Percentiles rank a stretch among this genome's conserved stretches.
Evolutionary conservation across 495 filamentous ascomycete species (phyloP).

Genomic region (Penicillium manginii): DNA sequence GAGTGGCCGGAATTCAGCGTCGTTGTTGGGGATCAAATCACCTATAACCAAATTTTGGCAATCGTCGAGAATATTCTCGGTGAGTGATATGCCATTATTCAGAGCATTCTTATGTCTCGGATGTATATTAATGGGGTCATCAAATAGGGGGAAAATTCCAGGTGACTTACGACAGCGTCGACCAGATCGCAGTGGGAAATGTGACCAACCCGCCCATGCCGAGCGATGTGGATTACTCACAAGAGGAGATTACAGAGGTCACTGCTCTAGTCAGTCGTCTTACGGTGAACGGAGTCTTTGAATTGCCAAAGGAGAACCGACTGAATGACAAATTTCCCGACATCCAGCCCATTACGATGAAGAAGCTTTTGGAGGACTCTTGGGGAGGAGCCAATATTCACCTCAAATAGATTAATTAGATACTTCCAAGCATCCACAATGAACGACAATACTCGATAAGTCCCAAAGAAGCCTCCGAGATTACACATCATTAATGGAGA

Average conservation of each 20-base stretch:
- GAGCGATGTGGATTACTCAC: constrained; percentile 19
- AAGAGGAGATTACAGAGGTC: constrained; percentile 33
- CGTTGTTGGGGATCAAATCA: constrained; percentile 51
- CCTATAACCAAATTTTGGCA: constrained; percentile 49
- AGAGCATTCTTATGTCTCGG: not conserved
- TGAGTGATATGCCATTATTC: constrained; percentile 24
- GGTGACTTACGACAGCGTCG: constrained; percentile 51
- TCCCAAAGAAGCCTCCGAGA: not conserved
- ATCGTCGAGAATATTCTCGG: constrained; percentile 52
- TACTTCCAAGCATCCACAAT: not conserved
- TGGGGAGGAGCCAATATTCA: constrained; percentile 24
- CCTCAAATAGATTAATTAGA: constrained; percentile 1
- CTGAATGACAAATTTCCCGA: constrained; percentile 34
- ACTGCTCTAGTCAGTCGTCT: constrained; percentile 39
- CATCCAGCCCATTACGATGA: constrained; percentile 32
- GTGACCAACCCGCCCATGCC: constrained; percentile 51
- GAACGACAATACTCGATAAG: not conserved
- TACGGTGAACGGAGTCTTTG: constrained; percentile 37
- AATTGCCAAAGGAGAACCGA: constrained; percentile 30
- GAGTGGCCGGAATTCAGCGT: constrained; percentile 51
- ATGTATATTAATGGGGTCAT: not conserved
- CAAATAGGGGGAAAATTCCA: constrained; percentile 50
- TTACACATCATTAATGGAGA: not conserved
- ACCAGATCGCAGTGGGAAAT: constrained; percentile 48
- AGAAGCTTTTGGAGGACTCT: constrained; percentile 28